A percentile compares a stretch with the other conserved stretches of the same genome.
Conservation (phyloP, 2,329 filamentous ascomycete species). For the Lasiodiplodia hormozganensis region DNA sequence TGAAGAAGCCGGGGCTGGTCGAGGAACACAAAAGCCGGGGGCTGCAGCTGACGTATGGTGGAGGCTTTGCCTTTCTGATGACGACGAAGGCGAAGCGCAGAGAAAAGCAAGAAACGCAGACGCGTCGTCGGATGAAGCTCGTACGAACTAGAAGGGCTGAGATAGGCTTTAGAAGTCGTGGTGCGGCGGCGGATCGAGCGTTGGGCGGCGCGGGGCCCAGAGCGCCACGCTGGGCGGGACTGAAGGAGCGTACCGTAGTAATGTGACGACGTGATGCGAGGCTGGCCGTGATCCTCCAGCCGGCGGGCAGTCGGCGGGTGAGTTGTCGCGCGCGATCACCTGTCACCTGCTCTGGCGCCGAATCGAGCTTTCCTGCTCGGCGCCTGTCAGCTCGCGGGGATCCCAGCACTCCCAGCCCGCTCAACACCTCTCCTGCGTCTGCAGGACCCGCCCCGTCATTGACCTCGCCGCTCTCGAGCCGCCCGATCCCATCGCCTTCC, state of each 20-base stretch:
- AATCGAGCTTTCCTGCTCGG: slow-evolving; percentile 1
- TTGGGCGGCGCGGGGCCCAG: slow-evolving; percentile 1
- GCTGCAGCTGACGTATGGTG: slow-evolving; percentile 9
- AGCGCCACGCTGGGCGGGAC: slow-evolving; percentile 18
- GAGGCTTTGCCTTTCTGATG: slow-evolving; percentile 20
- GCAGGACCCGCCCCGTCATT: slow-evolving; percentile 13
- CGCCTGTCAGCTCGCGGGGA: slow-evolving; percentile 23
- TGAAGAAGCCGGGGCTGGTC: not conserved
- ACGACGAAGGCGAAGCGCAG: slow-evolving; percentile 22
- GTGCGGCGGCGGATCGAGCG: slow-evolving; percentile 17
- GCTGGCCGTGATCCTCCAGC: not conserved
- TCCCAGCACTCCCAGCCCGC: slow-evolving; percentile 15
- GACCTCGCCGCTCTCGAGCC: slow-evolving; percentile 1
- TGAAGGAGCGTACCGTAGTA: not conserved
- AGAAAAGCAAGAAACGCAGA: slow-evolving; percentile 10
- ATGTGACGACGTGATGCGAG: slow-evolving; percentile 12
- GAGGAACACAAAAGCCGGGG: not conserved
- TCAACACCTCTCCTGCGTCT: slow-evolving; percentile 22
- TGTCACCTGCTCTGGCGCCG: slow-evolving; percentile 10
- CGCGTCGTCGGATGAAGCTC: slow-evolving; percentile 24
- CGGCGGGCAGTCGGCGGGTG: slow-evolving; percentile 7
- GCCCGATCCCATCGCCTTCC: slow-evolving; percentile 1
- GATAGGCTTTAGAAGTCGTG: slow-evolving; percentile 12
- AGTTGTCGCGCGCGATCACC: slow-evolving; percentile 13
- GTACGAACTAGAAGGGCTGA: slow-evolving; percentile 24